Conservation (phyloP, 2,329 filamentous ascomycete species). For the Sordariomycetes sp. region DNA sequence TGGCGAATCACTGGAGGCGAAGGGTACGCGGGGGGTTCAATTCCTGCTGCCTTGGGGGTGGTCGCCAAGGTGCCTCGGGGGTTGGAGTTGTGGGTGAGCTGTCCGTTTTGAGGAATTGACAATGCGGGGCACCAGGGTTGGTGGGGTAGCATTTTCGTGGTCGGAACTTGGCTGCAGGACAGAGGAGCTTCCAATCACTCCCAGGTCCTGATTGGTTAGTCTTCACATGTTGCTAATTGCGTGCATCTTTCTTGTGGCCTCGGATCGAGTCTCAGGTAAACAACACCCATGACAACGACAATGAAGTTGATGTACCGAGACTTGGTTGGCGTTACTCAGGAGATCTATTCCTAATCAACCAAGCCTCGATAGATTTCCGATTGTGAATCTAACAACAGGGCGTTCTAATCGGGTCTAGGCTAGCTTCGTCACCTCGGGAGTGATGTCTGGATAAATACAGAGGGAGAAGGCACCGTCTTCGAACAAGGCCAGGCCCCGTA, state of each 20-base stretch:
- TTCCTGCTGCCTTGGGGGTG: background rate
- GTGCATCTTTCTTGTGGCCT: background rate
- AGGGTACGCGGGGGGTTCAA: background rate
- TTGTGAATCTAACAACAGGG: too few species aligned
- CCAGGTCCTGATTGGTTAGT: background rate
- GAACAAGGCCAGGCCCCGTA: background rate
- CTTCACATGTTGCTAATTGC: background rate
- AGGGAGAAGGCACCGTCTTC: background rate
- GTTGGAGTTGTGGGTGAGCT: background rate
- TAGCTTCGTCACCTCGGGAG: too few species aligned
- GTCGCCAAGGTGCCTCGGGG: background rate
- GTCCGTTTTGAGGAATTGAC: background rate
- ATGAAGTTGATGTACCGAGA: too few species aligned
- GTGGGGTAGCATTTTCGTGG: background rate
- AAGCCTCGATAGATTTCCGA: too few species aligned
- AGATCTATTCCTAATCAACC: too few species aligned
- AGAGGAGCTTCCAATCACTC: background rate
- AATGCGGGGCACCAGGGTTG: constrained; percentile 1
- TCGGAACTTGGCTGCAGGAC: background rate
- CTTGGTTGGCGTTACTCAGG: too few species aligned
- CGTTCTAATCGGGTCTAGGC: too few species aligned
- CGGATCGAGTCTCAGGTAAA: too few species aligned
- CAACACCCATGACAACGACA: too few species aligned
- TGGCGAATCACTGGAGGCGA: background rate
- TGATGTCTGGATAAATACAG: too few species aligned